phyloP scores from a whole-genome alignment of 2,329 filamentous ascomycete species.

The Fusarium sp. region DNA sequence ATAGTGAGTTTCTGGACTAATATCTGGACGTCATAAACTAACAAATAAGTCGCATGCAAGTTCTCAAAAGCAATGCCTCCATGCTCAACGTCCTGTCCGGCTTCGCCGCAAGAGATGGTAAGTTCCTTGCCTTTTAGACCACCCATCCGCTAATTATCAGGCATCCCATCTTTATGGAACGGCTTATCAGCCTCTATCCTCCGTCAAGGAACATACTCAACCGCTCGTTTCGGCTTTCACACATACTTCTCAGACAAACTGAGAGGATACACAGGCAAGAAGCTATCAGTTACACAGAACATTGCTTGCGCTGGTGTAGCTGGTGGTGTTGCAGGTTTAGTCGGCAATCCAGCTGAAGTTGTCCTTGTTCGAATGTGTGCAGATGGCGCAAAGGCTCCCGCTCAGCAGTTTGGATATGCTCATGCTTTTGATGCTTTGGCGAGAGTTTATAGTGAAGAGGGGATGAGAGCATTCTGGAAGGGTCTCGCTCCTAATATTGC shows the following conservation, averaged over 20 bases:
- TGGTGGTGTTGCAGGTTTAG: constrained; percentile 57
- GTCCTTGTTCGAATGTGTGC: constrained; percentile 61
- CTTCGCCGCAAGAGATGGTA: constrained; percentile 57
- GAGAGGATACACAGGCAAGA: constrained; percentile 46
- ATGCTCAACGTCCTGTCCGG: constrained; percentile 55
- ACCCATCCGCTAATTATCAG: constrained; percentile 37
- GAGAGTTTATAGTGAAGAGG: constrained; percentile 53
- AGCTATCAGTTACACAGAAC: constrained; percentile 51
- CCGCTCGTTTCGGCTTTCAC: constrained; percentile 59
- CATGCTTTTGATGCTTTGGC: constrained; percentile 53
- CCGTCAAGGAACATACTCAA: constrained; percentile 60
- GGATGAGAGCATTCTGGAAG: constrained; percentile 53
- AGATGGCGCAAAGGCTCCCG: constrained; percentile 55
- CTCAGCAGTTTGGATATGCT: constrained; percentile 54
- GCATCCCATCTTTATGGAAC: constrained; percentile 57
- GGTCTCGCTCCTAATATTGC: constrained; percentile 57
- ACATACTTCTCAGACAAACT: constrained; percentile 51
- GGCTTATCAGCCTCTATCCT: constrained; percentile 60
- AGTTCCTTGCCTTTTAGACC: accelerated
- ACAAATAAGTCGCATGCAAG: constrained; percentile 57
- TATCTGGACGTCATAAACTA: neutral
- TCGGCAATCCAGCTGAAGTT: constrained; percentile 61
- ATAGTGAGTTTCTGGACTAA: constrained; percentile 50
- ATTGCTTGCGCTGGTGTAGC: constrained; percentile 56
- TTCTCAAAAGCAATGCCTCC: constrained; percentile 55